Conservation (phyloP, 2,329 filamentous ascomycete genomes). For the Venturia aucupariae region DNA sequence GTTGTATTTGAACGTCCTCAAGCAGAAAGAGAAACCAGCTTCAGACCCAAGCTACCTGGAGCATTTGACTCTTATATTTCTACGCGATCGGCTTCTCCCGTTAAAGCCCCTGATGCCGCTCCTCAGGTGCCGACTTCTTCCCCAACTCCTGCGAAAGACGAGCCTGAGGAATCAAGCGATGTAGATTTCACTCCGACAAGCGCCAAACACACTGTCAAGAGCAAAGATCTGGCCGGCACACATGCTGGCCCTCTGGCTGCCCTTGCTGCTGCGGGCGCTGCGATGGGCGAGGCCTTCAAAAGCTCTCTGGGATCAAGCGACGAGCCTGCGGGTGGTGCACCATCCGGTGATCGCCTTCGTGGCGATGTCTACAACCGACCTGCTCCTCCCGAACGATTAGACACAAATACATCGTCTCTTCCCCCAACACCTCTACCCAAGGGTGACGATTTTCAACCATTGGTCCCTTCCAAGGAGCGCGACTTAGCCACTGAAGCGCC, state of each 20-base stretch:
- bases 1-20: slow-evolving; percentile 11
- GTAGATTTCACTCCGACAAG: slow-evolving; percentile 25
- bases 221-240: slow-evolving; percentile 16
- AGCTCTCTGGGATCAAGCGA: slow-evolving; percentile 26
- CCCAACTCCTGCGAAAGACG: background rate
- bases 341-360: slow-evolving; percentile 17
- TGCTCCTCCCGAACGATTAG: slow-evolving; percentile 29
- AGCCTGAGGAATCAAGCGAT: background rate
- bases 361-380: slow-evolving; percentile 29
- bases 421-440: slow-evolving; percentile 40
- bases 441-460: slow-evolving; percentile 32
- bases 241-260: slow-evolving; percentile 31
- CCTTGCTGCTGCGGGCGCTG: slow-evolving; percentile 38
- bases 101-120: background rate
- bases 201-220: slow-evolving; percentile 24
- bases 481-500: background rate
- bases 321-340: slow-evolving; percentile 11
- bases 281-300: slow-evolving; percentile 39
- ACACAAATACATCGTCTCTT: slow-evolving; percentile 27
- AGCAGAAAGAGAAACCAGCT: slow-evolving; percentile 13
- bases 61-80: slow-evolving; percentile 13
- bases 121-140: background rate
- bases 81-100: background rate
- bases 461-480: slow-evolving; percentile 23
- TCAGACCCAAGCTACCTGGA: slow-evolving; percentile 14